Conservation (phyloP, 2,329 filamentous ascomycete genomes). For the Xylariaceae sp. region DNA sequence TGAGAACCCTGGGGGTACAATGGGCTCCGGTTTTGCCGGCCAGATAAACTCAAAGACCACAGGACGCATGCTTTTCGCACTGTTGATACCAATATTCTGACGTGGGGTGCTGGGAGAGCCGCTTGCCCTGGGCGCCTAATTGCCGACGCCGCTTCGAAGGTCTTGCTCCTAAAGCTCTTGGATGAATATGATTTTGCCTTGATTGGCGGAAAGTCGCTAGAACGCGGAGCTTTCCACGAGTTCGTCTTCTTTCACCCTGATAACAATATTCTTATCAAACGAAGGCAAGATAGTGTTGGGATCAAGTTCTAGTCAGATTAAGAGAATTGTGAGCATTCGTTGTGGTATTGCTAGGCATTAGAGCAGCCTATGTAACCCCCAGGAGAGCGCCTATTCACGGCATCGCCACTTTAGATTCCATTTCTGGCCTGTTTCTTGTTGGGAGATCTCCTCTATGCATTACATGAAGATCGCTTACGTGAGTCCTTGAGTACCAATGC, state of each 20-base stretch:
- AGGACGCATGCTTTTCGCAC: slow-evolving; percentile 11
- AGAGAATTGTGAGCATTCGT: too few relatives aligned
- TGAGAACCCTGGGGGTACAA: slow-evolving; percentile 6
- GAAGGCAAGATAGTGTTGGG: background rate
- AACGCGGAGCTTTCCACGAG: slow-evolving; percentile 5
- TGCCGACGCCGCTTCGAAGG: slow-evolving; percentile 13
- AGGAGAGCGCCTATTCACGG: too few relatives aligned
- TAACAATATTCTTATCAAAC: slow-evolving; percentile 5
- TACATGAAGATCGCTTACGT: too few relatives aligned
- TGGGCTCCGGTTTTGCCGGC: slow-evolving; percentile 9
- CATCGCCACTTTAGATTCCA: too few relatives aligned
- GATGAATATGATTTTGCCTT: slow-evolving; percentile 16
- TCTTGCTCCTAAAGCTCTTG: slow-evolving; percentile 14
- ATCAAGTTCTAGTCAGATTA: background rate
- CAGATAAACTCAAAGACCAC: slow-evolving; percentile 7
- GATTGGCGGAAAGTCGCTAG: slow-evolving; percentile 5
- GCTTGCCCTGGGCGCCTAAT: slow-evolving; percentile 15
- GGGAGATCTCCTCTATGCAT: too few relatives aligned
- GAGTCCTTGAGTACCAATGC: too few relatives aligned
- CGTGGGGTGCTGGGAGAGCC: slow-evolving; percentile 15
- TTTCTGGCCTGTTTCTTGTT: too few relatives aligned
- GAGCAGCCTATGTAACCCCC: too few relatives aligned
- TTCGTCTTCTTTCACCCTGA: slow-evolving; percentile 11
- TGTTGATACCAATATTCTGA: slow-evolving; percentile 12
- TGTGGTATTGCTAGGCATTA: too few relatives aligned